Conservation (phyloP, 495 filamentous ascomycete genomes). For the Evansstolkia leycettana region DNA sequence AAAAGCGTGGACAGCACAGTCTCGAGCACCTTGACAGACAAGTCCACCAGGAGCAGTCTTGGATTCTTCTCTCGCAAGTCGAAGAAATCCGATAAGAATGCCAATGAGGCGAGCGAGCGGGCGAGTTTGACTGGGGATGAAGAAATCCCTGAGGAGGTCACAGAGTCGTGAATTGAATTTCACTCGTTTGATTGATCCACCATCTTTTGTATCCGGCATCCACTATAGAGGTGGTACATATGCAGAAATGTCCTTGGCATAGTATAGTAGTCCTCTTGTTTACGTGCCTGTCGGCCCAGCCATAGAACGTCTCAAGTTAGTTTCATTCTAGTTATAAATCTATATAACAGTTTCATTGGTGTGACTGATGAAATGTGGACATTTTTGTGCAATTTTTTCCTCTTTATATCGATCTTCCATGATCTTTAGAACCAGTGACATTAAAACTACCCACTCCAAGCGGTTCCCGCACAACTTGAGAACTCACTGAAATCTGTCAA, state of each 20-base stretch:
- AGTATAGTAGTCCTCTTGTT: no score
- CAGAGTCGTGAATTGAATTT: conserved; percentile 6
- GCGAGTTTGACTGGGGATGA: conserved; percentile 37
- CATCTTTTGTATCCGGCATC: conserved; percentile 2
- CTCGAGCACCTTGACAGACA: conserved; percentile 31
- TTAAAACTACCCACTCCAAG: neutral
- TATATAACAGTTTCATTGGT: no score
- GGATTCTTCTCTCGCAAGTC: conserved; percentile 41
- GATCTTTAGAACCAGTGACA: no score
- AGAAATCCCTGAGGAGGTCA: conserved; percentile 22
- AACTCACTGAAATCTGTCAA: conserved; percentile 1
- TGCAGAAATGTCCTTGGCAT: neutral
- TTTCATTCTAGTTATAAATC: no score
- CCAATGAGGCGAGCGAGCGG: conserved; percentile 33
- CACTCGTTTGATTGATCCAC: conserved; percentile 5
- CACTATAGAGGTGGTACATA: neutral
- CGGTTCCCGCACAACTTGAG: no score
- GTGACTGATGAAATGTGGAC: no score
- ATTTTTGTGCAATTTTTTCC: no score
- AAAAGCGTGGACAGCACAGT: conserved; percentile 36
- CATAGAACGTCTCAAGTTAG: no score
- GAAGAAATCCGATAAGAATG: conserved; percentile 31
- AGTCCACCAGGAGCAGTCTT: conserved; percentile 32
- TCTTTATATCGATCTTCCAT: no score
- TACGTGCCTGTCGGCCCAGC: no score